phyloP scores from a whole-genome alignment of 2,329 filamentous ascomycete genomes.

The Fusarium pseudocircinatum region DNA sequence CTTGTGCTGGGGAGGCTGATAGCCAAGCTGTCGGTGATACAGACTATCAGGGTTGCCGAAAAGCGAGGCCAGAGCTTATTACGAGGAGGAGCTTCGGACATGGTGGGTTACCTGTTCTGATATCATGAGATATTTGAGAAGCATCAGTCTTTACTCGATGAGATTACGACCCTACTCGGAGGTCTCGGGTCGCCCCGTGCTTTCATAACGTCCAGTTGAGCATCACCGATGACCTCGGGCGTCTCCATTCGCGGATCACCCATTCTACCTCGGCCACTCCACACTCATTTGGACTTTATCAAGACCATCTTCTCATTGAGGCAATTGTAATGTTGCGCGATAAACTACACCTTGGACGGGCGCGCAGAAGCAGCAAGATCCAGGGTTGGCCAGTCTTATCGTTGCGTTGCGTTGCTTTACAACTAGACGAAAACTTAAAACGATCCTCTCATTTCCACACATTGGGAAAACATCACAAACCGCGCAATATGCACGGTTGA shows the following conservation, averaged over 20 bases:
- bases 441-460: background rate
- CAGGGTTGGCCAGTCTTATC: background rate
- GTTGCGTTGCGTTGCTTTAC: background rate
- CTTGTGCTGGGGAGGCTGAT: background rate
- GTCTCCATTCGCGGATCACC: conserved; percentile 10
- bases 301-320: background rate
- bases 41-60: background rate
- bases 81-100: background rate
- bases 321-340: background rate
- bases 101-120: conserved; percentile 1
- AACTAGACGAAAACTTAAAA: background rate
- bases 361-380: background rate
- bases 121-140: conserved; percentile 28
- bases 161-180: conserved; percentile 8
- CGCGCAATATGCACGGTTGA: conserved; percentile 2
- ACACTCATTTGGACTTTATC: background rate
- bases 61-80: background rate
- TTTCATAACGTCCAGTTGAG: conserved; percentile 5
- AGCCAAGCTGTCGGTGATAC: background rate
- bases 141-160: background rate
- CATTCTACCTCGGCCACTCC: background rate
- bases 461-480: background rate
- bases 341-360: background rate
- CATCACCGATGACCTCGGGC: conserved; percentile 1
- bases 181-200: conserved; percentile 9